Conservation (phyloP, 2,329 filamentous ascomycete genomes). For the Chaetothyriales sp. region DNA sequence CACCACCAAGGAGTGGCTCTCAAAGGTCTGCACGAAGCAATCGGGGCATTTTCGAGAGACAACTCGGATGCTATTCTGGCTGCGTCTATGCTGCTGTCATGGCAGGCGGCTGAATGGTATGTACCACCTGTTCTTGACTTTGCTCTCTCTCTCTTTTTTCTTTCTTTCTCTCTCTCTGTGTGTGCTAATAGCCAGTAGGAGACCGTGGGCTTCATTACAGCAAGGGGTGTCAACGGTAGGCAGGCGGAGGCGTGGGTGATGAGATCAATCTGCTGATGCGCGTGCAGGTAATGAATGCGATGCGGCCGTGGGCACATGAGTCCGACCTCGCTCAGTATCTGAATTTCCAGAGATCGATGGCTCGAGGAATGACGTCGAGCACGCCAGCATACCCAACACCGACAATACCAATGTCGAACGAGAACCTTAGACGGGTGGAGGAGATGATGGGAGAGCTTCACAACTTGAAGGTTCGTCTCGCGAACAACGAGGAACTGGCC, state of each 20-base stretch:
- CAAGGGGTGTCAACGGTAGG: constrained; percentile 73
- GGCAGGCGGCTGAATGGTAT: constrained; percentile 94
- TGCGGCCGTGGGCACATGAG: constrained; percentile 82
- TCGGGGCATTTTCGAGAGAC: constrained; percentile 65
- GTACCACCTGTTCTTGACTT: constrained; percentile 31
- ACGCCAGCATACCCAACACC: constrained; percentile 20
- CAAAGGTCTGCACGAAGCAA: constrained; percentile 75
- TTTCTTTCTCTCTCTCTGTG: neutral
- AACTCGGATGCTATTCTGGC: constrained; percentile 87
- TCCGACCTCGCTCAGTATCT: constrained; percentile 43
- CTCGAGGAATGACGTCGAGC: constrained; percentile 22
- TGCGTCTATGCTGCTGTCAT: constrained; percentile 79
- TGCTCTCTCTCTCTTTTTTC: too few species aligned
- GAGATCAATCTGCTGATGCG: constrained; percentile 1
- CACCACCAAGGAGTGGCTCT: constrained; percentile 76
- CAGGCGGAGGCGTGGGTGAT: neutral
- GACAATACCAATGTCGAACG: constrained; percentile 24
- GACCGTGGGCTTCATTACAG: constrained; percentile 83
- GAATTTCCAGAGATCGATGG: constrained; percentile 26
- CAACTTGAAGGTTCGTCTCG: constrained; percentile 44
- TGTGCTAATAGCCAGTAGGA: constrained; percentile 42
- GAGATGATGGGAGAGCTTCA: constrained; percentile 49
- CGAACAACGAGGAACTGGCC: constrained; percentile 53
- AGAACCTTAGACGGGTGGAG: constrained; percentile 55
- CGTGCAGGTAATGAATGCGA: constrained; percentile 64